Percentiles rank a stretch among this genome's conserved stretches.
Evolutionary conservation across 2,329 filamentous ascomycete species (phyloP).

Genomic region (Ploettnerulaceae sp.): DNA sequence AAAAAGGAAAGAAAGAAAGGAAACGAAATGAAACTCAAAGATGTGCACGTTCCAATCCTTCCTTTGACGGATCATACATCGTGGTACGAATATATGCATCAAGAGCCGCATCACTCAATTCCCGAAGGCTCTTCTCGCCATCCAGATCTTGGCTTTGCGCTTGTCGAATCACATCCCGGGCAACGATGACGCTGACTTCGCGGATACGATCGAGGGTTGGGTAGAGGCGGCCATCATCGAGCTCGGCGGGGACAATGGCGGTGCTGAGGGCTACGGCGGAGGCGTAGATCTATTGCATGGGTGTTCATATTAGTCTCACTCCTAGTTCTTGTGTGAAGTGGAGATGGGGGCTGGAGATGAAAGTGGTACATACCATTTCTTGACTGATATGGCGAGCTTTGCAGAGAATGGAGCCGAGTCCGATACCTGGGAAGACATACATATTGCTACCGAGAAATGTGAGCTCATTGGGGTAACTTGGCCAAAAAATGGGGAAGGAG

Average conservation of each 20-base stretch:
- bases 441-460: conserved; percentile 62
- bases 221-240: conserved; percentile 57
- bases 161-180: conserved; percentile 65
- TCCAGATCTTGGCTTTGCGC: conserved; percentile 65
- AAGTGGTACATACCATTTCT: conserved; percentile 26
- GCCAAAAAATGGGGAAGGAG: too few relatives aligned
- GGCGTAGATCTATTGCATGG: conserved; percentile 65
- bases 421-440: conserved; percentile 80
- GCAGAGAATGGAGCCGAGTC: conserved; percentile 69
- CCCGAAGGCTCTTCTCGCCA: conserved; percentile 52
- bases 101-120: conserved; percentile 40
- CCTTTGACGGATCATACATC: conserved; percentile 62
- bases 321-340: not conserved
- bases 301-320: conserved; percentile 45
- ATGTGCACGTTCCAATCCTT: not conserved
- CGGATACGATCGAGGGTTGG: conserved; percentile 72
- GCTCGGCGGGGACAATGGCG: conserved; percentile 56
- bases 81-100: conserved; percentile 68
- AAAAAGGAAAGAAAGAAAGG: not conserved
- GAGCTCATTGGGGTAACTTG: too few relatives aligned
- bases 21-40: not conserved
- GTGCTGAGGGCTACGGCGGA: conserved; percentile 70
- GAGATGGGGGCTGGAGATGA: not conserved
- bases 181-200: conserved; percentile 72
- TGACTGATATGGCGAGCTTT: conserved; percentile 54